A percentile compares a stretch with the other conserved stretches of the same genome.
These are phyloP conservation scores for Chlorophyllum brunneum DNA, from an alignment of 768 basidiomycete species.

Conservation along the genomic window DNA sequence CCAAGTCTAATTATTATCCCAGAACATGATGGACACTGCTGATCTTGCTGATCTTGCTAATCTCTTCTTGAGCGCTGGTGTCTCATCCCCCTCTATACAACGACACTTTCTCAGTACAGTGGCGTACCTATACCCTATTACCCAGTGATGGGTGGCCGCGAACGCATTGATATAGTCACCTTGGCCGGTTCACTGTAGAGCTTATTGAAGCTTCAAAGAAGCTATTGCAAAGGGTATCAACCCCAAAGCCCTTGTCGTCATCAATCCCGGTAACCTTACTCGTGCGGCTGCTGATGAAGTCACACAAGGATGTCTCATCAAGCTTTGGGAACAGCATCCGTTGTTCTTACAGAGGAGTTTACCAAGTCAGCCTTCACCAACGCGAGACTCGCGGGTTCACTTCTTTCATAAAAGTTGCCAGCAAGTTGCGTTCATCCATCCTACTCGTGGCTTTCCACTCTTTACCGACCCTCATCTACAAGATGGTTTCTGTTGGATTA, in stretches of 20 bases:
- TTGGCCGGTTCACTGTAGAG: constrained; percentile 73
- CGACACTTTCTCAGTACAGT: constrained; percentile 80
- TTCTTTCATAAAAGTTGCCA: constrained; percentile 89
- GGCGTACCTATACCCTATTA: constrained; percentile 87
- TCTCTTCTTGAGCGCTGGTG: constrained; percentile 95
- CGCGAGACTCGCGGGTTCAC: constrained; percentile 69
- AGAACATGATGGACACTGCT: constrained; percentile 92
- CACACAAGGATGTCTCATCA: constrained; percentile 74
- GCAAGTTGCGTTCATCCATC: constrained; percentile 60
- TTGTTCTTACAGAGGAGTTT: constrained; percentile 99
- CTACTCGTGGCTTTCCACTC: constrained; percentile 95
- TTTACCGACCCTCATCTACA: constrained; percentile 89
- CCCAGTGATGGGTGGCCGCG: no score
- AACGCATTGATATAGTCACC: no score
- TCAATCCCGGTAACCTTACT: constrained; percentile 99
- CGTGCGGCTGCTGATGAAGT: constrained; percentile 72
- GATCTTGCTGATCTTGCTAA: constrained; percentile 74
- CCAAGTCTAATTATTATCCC: background rate
- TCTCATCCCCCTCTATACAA: constrained; percentile 98
- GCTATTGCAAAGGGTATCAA: constrained; percentile 59
- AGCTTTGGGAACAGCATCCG: constrained; percentile 77
- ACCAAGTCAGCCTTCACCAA: constrained; percentile 89
- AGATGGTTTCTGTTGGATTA: constrained; percentile 88
- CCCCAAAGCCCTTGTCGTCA: constrained; percentile 88
- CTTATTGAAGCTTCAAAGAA: constrained; percentile 65